Base-by-base conservation (phyloP, 805 yeast genomes). In the Metschnikowia drakensbergensis region DNA sequence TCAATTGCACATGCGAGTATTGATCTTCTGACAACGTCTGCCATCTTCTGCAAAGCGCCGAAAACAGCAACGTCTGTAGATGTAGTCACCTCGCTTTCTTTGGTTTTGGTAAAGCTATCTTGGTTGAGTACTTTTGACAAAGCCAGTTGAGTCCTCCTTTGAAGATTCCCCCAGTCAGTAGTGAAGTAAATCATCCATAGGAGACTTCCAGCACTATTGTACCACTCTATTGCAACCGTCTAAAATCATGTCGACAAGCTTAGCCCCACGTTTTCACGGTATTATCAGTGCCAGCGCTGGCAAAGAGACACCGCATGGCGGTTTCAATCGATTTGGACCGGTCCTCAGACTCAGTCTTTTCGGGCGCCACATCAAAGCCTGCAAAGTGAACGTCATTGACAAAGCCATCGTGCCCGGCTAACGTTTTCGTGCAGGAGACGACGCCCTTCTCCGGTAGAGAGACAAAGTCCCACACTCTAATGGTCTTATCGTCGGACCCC, bases 401-500 rank as follows among this genome's bases (percentile, higher is more conserved):
- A 65, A 90, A 91, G 27, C 87, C 90, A n/a, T 80, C 83, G 63
- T 89, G 96, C 0, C 79, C 82, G 3, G 61, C 63, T 41, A 88
- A 69, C 1, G 80, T 73, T 41, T 76, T 66, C 2, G 80, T 67
- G 49, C 73, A 68, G 22, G 62, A 46, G 33, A 83, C 79, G 50
- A 65, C 68, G 9, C 76, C 72, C n/a, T 71, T 71, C 3, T 66
- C 67, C 17, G 53, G 58, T 33, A 72, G 57, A 2, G 63, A 45
- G 13, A 68, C 84, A 62, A 70, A 54, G 51, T 90, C 92, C 97
- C 97, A 91, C 17, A 88, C 67, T 49, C 82, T 77, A 31, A 91
- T 76, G 1, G 82, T 71, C 53, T 82, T 82, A 64, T 91, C 97
- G 64, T 91, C 98, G 13, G 91, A 76, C 13, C 86, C 84, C 39